Percentiles rank a stretch among this genome's conserved stretches.
phyloP scores from a whole-genome alignment of 352 stramenopile genomes.

The Phytopythium aichiense region DNA sequence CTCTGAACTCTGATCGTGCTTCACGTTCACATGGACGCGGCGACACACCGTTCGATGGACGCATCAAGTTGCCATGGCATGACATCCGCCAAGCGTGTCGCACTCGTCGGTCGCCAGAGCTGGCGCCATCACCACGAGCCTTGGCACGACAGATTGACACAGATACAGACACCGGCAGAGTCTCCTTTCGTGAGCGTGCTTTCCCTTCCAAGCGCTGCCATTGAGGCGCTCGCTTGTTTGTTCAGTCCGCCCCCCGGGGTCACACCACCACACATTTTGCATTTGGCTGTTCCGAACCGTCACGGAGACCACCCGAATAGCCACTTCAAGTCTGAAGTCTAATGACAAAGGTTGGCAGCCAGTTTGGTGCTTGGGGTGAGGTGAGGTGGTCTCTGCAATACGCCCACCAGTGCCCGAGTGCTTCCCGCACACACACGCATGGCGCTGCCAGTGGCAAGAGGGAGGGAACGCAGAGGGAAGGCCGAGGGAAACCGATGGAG shows the following conservation, averaged over 20 bases:
- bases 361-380: neutral
- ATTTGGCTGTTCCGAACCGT: neutral
- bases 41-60: neutral
- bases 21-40: neutral
- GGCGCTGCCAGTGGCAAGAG: too few relatives aligned
- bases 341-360: neutral
- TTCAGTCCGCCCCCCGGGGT: too few relatives aligned
- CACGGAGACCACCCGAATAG: neutral
- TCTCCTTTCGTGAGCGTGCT: too few relatives aligned
- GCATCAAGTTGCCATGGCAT: neutral
- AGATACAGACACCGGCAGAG: too few relatives aligned
- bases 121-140: neutral
- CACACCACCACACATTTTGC: neutral
- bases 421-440: neutral
- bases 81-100: neutral
- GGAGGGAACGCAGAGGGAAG: neutral
- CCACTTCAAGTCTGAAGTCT: conserved; percentile 3
- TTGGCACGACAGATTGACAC: too few relatives aligned
- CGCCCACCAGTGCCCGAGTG: neutral
- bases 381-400: neutral
- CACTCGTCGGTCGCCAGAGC: neutral
- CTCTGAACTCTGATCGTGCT: neutral
- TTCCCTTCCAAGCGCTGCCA: too few relatives aligned
- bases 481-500: neutral
- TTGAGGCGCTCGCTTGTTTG: too few relatives aligned